Evolutionary conservation across 1,284 basidiomycete genomes (phyloP).

Genomic region (Polyporus tsugae): DNA sequence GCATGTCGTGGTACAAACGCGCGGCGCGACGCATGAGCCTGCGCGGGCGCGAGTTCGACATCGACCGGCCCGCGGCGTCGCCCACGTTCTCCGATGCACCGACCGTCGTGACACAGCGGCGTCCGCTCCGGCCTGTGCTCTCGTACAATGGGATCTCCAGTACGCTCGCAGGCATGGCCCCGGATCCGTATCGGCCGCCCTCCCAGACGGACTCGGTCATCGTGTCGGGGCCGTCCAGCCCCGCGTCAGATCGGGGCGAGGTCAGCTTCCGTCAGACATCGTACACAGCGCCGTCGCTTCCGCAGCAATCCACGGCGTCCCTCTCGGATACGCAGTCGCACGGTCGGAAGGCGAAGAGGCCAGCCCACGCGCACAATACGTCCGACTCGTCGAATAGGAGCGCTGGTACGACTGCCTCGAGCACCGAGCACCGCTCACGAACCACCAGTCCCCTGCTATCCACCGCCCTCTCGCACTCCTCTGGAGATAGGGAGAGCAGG

Average conservation of each 20-base stretch:
- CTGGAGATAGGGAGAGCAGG: neutral
- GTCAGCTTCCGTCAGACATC: neutral
- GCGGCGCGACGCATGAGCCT: constrained; percentile 2
- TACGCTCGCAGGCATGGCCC: neutral
- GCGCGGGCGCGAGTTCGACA: constrained; percentile 4
- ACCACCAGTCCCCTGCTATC: neutral
- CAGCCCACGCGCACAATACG: constrained; percentile 7
- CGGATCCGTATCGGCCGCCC: constrained; percentile 2
- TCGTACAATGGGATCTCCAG: neutral
- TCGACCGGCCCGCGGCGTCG: constrained; percentile 2
- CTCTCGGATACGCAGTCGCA: neutral
- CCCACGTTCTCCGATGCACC: neutral
- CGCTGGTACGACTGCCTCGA: neutral
- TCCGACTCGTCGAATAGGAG: neutral
- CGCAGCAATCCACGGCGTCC: neutral
- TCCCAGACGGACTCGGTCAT: constrained; percentile 7
- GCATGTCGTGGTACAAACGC: constrained; percentile 5
- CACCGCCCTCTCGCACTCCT: neutral
- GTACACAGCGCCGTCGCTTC: neutral
- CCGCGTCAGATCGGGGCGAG: constrained; percentile 4
- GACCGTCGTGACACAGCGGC: neutral
- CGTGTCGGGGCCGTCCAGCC: constrained; percentile 8
- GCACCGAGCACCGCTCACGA: neutral
- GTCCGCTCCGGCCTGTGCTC: neutral
- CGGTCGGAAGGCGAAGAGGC: neutral